Evolutionary conservation across 148 eudicot species (phyloP).

Genomic region (Amaranthus cruentus): DNA sequence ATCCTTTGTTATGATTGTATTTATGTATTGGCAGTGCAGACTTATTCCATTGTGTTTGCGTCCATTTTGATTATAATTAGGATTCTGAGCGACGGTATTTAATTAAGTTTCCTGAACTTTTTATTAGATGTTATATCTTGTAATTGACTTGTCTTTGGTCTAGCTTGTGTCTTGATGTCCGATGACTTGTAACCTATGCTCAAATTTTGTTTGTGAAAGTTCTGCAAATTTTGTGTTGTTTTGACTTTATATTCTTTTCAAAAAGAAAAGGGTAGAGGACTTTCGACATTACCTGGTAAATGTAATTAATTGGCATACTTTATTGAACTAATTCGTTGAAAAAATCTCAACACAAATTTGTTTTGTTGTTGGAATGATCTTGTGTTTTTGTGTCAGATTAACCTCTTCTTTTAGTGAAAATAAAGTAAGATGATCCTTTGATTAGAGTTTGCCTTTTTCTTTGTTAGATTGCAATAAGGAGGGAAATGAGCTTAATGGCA

Average conservation of each 20-base stretch:
- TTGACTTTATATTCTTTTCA: neutral
- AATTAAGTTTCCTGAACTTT: neutral
- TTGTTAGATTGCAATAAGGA: conserved; percentile 11
- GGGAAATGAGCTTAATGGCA: conserved; percentile 33
- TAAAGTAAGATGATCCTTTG: neutral
- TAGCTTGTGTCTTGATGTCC: neutral
- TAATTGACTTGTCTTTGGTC: neutral
- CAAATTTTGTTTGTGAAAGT: neutral
- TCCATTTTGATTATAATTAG: too few relatives aligned
- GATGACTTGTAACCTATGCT: too few relatives aligned
- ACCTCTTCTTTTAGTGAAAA: too few relatives aligned
- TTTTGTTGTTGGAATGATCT: neutral
- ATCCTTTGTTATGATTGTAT: too few relatives aligned
- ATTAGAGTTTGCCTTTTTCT: conserved; percentile 5
- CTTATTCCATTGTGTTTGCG: too few relatives aligned
- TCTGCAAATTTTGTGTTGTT: neutral
- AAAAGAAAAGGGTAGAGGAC: neutral
- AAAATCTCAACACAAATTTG: neutral
- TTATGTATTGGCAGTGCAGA: too few relatives aligned
- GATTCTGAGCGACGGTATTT: neutral
- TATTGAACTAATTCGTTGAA: neutral
- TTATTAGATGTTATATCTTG: neutral
- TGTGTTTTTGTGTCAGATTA: neutral
- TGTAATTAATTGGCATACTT: neutral
- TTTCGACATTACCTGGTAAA: neutral